phyloP scores from a whole-genome alignment of 805 yeast genomes.

The Kodamaea hsintzibuensis region DNA sequence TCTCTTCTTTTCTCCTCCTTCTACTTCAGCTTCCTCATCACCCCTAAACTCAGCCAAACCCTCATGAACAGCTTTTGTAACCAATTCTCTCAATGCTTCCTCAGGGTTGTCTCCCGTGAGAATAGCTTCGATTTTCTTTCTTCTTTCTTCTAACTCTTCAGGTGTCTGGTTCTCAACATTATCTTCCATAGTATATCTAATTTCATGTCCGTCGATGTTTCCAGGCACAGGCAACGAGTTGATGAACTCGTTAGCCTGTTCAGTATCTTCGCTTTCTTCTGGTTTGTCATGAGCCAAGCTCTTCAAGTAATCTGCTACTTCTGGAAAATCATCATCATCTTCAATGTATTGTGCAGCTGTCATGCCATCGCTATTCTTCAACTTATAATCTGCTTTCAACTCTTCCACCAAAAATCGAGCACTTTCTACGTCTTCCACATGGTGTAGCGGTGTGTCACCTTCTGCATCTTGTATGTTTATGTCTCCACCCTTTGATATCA shows the following conservation, averaged over 20 bases:
- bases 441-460: conserved; percentile 95
- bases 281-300: conserved; percentile 37
- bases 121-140: conserved; percentile 66
- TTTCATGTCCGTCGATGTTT: conserved; percentile 45
- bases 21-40: conserved; percentile 30
- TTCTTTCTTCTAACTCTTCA: conserved; percentile 51
- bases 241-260: conserved; percentile 19
- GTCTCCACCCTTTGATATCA: conserved; percentile 65
- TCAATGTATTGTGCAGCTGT: conserved; percentile 74
- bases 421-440: conserved; percentile 67
- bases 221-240: conserved; percentile 39
- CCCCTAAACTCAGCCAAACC: conserved; percentile 41
- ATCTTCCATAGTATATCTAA: conserved; percentile 56
- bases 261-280: conserved; percentile 5
- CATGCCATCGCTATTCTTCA: conserved; percentile 70
- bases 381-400: conserved; percentile 62
- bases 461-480: conserved; percentile 81
- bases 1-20: background rate
- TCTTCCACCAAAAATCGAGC: conserved; percentile 71
- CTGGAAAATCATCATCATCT: conserved; percentile 86
- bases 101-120: conserved; percentile 81
- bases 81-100: conserved; percentile 67
- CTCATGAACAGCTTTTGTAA: conserved; percentile 63
- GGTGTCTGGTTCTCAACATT: conserved; percentile 38
- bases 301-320: conserved; percentile 64